These are phyloP conservation scores for Hyaloscypha bicolor DNA, from an alignment of 495 filamentous ascomycete species.

Conservation along the genomic window DNA sequence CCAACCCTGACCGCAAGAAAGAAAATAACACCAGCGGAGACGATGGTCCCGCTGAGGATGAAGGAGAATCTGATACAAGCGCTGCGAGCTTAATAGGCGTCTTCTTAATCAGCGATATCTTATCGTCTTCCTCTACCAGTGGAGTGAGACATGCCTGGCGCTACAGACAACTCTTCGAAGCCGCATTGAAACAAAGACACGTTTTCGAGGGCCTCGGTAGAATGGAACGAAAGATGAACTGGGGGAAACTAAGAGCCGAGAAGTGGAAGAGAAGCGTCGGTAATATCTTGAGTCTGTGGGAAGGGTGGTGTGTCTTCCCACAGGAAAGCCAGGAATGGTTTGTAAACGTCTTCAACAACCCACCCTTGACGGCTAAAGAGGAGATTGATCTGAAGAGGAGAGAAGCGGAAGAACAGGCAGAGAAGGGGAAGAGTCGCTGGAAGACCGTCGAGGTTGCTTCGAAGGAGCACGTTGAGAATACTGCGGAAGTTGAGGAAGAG, in stretches of 20 bases:
- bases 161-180: constrained; percentile 85
- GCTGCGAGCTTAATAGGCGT: constrained; percentile 78
- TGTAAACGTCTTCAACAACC: constrained; percentile 70
- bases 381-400: constrained; percentile 34
- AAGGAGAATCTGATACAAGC: constrained; percentile 63
- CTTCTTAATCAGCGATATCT: constrained; percentile 85
- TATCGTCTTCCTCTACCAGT: constrained; percentile 79
- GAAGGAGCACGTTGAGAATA: constrained; percentile 35
- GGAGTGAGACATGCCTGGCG: constrained; percentile 89
- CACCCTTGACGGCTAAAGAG: constrained; percentile 60
- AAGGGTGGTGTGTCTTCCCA: constrained; percentile 87
- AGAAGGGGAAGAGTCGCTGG: constrained; percentile 35
- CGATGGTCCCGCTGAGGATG: constrained; percentile 37
- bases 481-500: constrained; percentile 29
- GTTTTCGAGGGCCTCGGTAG: constrained; percentile 83
- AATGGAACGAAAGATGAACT: constrained; percentile 73
- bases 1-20: constrained; percentile 49
- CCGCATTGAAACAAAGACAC: constrained; percentile 63
- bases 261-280: constrained; percentile 89
- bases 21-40: constrained; percentile 43
- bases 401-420: constrained; percentile 29
- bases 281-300: constrained; percentile 77
- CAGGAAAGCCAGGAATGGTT: constrained; percentile 75
- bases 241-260: constrained; percentile 83
- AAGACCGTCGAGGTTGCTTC: constrained; percentile 33